These are phyloP conservation scores for Pisolithus microcarpus DNA, from an alignment of 768 basidiomycete genomes.

Conservation along the genomic window DNA sequence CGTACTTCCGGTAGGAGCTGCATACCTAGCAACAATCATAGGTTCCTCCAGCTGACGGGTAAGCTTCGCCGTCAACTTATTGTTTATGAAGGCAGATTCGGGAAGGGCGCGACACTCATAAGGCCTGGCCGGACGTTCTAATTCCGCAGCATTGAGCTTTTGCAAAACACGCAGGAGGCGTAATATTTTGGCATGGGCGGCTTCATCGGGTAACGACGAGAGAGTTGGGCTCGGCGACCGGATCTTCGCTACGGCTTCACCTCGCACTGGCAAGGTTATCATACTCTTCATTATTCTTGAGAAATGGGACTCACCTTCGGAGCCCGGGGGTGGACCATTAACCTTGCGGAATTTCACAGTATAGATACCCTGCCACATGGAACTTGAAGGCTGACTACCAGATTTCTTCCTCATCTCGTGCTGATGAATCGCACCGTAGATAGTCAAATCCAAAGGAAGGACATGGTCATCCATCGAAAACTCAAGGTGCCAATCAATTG, in stretches of 20 bases:
- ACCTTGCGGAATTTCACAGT: constrained; percentile 93
- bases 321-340: constrained; percentile 60
- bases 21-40: constrained; percentile 96
- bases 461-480: constrained; percentile 89
- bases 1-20: constrained; percentile 1
- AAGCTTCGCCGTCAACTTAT: constrained; percentile 96
- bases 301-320: constrained; percentile 44
- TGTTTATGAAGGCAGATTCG: constrained; percentile 90
- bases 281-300: background rate
- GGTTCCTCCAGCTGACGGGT: constrained; percentile 95
- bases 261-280: constrained; percentile 23
- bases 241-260: constrained; percentile 39
- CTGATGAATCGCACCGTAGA: constrained; percentile 95
- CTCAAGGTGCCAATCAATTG: constrained; percentile 94
- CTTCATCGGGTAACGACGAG: constrained; percentile 76
- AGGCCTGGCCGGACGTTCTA: constrained; percentile 46
- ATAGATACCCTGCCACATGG: constrained; percentile 87
- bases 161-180: constrained; percentile 84
- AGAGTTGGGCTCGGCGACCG: constrained; percentile 62
- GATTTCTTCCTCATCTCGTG: constrained; percentile 76
- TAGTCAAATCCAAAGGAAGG: constrained; percentile 80
- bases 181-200: constrained; percentile 84
- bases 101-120: constrained; percentile 53
- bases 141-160: constrained; percentile 69
- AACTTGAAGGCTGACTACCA: constrained; percentile 52